A percentile compares a stretch with the other conserved stretches of the same genome.
Conservation (phyloP, 208 protist genomes). For the Spironucleus salmonicida region DNA sequence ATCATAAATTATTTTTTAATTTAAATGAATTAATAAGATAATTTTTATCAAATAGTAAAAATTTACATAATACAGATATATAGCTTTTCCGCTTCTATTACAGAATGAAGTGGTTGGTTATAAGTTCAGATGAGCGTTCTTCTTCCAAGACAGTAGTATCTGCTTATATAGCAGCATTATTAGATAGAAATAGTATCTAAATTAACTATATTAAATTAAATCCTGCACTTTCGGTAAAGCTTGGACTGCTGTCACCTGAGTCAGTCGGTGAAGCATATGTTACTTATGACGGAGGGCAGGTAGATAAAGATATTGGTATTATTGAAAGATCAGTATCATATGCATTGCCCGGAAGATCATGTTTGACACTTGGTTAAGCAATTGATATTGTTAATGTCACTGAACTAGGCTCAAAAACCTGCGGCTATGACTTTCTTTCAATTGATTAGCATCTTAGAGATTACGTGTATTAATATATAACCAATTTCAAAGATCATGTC, state of each 20-base stretch:
- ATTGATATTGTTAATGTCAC: too few relatives aligned
- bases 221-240: neutral
- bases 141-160: neutral
- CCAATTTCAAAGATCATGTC: too few relatives aligned
- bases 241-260: slow-evolving; percentile 1
- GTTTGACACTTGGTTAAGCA: slow-evolving; percentile 6
- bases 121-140: neutral
- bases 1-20: too few relatives aligned
- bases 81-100: too few relatives aligned
- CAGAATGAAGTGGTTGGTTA: too few relatives aligned
- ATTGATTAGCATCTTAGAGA: too few relatives aligned
- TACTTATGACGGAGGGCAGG: slow-evolving; percentile 5
- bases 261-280: neutral
- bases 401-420: too few relatives aligned
- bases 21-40: too few relatives aligned
- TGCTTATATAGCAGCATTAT: neutral
- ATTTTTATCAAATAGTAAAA: too few relatives aligned
- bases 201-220: neutral
- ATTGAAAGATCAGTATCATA: neutral
- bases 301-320: slow-evolving; percentile 10
- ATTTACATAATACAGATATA: too few relatives aligned
- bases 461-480: too few relatives aligned
- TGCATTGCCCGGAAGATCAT: neutral
- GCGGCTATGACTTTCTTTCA: too few relatives aligned
- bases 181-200: neutral